Conservation (phyloP, 768 basidiomycete genomes). For the Russula dissimulans region DNA sequence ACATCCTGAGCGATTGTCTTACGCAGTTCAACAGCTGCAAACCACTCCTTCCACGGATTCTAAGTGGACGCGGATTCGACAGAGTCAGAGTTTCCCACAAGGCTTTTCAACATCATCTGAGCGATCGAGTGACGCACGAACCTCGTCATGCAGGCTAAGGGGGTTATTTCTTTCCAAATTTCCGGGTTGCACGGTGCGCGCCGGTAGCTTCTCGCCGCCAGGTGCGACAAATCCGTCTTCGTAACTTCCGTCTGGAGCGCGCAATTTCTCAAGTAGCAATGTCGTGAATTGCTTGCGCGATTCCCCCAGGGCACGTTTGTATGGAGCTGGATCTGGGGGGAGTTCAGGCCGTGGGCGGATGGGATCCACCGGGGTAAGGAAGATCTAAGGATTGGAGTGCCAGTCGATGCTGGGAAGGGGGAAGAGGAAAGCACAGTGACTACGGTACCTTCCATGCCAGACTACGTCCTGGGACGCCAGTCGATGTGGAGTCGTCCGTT, state of each 20-base stretch:
- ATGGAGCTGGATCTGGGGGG: slow-evolving; percentile 21
- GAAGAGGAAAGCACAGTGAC: slow-evolving; percentile 33
- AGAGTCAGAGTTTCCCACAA: neutral
- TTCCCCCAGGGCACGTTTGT: slow-evolving; percentile 30
- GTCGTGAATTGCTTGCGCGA: slow-evolving; percentile 49
- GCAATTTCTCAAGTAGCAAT: slow-evolving; percentile 59
- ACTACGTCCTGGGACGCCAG: slow-evolving; percentile 65
- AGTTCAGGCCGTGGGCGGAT: slow-evolving; percentile 41
- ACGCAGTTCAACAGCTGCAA: slow-evolving; percentile 77
- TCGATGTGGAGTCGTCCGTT: slow-evolving; percentile 30
- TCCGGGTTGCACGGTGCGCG: slow-evolving; percentile 21
- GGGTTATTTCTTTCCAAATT: slow-evolving; percentile 73
- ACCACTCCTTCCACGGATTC: slow-evolving; percentile 97
- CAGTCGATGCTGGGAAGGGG: neutral
- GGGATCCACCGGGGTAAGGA: slow-evolving; percentile 59
- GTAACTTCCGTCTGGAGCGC: slow-evolving; percentile 80
- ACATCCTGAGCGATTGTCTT: slow-evolving; percentile 92
- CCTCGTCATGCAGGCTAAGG: slow-evolving; percentile 69
- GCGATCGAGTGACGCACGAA: slow-evolving; percentile 21
- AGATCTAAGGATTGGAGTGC: slow-evolving; percentile 40
- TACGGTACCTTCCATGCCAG: slow-evolving; percentile 77
- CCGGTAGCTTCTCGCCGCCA: slow-evolving; percentile 33
- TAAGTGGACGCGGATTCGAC: slow-evolving; percentile 25
- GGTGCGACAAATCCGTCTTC: slow-evolving; percentile 56
- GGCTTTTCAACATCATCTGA: neutral